A percentile compares a stretch with the other conserved stretches of the same genome.
Evolutionary conservation across 108 stramenopile genomes (phyloP).

Genomic region (Skeletonema menzelii): DNA sequence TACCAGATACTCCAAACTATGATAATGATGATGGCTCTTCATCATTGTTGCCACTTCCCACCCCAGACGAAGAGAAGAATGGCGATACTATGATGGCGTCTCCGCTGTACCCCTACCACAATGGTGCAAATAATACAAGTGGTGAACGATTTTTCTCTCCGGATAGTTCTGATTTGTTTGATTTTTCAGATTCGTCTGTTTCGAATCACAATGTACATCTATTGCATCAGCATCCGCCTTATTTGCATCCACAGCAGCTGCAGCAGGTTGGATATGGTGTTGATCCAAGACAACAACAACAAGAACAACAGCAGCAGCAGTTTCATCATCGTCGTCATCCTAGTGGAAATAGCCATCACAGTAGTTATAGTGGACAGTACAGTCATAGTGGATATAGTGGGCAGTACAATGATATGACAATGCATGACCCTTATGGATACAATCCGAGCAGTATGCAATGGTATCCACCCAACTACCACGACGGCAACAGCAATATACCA

Average conservation of each 20-base stretch:
- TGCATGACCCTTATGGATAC: background rate
- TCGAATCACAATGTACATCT: background rate
- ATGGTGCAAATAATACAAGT: background rate
- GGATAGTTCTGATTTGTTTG: background rate
- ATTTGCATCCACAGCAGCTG: background rate
- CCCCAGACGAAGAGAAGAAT: background rate
- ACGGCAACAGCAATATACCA: background rate
- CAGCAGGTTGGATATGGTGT: background rate
- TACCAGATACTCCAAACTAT: constrained; percentile 36
- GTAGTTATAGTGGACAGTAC: background rate
- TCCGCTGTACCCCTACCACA: background rate
- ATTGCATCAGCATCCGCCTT: background rate
- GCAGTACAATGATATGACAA: background rate
- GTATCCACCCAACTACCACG: background rate
- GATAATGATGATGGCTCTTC: constrained; percentile 13
- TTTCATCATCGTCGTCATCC: background rate
- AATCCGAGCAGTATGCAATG: background rate
- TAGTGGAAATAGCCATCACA: background rate
- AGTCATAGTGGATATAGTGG: background rate
- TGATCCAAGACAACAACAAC: background rate
- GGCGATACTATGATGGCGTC: background rate
- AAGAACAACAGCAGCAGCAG: background rate
- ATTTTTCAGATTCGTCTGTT: constrained; percentile 8
- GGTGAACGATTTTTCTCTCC: background rate
- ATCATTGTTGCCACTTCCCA: background rate